These are phyloP conservation scores for Volvox carteri DNA, from an alignment of 163 green algal genomes.

Conservation along the genomic window DNA sequence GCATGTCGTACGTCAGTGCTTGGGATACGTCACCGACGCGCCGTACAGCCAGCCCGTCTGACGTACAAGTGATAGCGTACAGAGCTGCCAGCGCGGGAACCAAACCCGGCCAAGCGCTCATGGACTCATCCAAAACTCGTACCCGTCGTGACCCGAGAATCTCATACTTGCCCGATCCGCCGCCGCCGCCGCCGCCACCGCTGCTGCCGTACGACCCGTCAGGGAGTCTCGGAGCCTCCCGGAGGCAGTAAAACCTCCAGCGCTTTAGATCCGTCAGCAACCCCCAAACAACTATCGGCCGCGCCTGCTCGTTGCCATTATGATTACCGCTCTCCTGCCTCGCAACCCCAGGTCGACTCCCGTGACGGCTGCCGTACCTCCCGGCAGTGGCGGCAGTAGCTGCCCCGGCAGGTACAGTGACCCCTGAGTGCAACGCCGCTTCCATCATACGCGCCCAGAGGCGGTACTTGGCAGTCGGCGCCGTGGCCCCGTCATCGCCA, in stretches of 20 bases:
- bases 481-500: neutral
- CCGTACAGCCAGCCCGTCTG: neutral
- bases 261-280: neutral
- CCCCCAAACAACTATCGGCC: constrained; percentile 10
- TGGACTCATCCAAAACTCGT: neutral
- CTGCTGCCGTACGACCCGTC: neutral
- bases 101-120: neutral
- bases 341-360: too few species aligned
- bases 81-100: constrained; percentile 25
- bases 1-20: neutral
- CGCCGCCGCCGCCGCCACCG: neutral
- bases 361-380: too few species aligned
- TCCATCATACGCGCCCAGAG: constrained; percentile 24
- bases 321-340: neutral
- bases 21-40: neutral
- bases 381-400: too few species aligned
- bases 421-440: neutral
- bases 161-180: neutral
- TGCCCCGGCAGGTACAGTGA: neutral
- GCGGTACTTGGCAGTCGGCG: neutral
- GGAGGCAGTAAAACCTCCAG: constrained; percentile 30
- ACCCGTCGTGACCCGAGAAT: neutral
- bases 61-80: constrained; percentile 27
- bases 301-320: neutral
- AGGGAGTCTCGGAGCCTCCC: neutral